Conservation (phyloP, 2,329 filamentous ascomycete genomes). For the Rhynchosporium secalis region DNA sequence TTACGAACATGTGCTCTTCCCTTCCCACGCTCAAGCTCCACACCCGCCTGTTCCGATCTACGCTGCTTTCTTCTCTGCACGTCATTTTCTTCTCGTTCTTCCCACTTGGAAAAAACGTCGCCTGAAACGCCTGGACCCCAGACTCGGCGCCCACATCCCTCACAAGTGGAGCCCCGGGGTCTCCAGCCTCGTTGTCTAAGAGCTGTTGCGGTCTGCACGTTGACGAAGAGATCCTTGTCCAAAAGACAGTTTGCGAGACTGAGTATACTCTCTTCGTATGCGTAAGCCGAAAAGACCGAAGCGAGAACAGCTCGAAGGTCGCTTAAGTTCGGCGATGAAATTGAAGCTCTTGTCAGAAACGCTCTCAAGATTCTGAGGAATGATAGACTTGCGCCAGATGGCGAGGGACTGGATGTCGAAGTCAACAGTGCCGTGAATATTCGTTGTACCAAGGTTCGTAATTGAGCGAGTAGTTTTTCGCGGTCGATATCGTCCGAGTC, state of each 20-base stretch:
- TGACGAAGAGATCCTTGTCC: conserved; percentile 84
- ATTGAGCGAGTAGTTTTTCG: conserved; percentile 61
- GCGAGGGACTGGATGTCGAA: conserved; percentile 58
- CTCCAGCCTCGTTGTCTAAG: conserved; percentile 86
- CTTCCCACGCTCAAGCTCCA: conserved; percentile 42
- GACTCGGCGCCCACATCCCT: conserved; percentile 76
- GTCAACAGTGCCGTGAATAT: conserved; percentile 85
- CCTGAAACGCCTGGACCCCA: conserved; percentile 87
- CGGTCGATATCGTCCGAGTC: conserved; percentile 48
- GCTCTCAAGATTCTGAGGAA: conserved; percentile 88
- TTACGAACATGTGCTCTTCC: conserved; percentile 43
- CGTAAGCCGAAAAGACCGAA: conserved; percentile 92
- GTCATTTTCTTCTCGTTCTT: conserved; percentile 57
- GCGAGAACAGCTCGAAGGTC: conserved; percentile 82
- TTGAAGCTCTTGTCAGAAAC: conserved; percentile 81
- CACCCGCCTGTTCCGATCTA: conserved; percentile 37
- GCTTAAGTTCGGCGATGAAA: conserved; percentile 79
- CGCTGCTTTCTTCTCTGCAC: conserved; percentile 43
- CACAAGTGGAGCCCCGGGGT: conserved; percentile 81
- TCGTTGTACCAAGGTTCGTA: conserved; percentile 82
- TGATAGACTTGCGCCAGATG: conserved; percentile 57
- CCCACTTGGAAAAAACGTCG: conserved; percentile 80
- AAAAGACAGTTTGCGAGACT: conserved; percentile 81
- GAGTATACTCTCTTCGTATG: conserved; percentile 90
- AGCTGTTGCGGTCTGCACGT: conserved; percentile 72